Percentiles rank a stretch among this genome's conserved stretches.
Conservation (phyloP, 2,329 filamentous ascomycete species). For the Colletotrichum chrysophilum region DNA sequence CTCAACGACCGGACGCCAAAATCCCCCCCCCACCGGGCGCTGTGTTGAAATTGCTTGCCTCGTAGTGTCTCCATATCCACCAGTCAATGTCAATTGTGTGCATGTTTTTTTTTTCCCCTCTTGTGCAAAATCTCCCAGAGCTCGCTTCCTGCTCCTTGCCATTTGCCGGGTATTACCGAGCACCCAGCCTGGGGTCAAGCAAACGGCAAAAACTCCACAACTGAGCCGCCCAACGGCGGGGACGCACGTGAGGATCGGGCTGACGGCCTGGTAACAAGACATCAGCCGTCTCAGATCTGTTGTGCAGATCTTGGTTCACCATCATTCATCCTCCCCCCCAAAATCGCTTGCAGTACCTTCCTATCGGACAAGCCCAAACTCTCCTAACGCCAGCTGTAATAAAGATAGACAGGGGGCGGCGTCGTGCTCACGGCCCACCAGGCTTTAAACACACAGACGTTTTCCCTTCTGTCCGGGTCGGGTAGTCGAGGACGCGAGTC, state of each 20-base stretch:
- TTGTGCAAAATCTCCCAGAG: not conserved
- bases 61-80: not conserved
- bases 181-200: not conserved
- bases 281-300: not conserved
- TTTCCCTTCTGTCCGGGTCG: not conserved
- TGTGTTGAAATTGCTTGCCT: not conserved
- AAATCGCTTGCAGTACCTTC: not conserved
- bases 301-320: not conserved
- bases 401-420: not conserved
- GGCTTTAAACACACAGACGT: not conserved
- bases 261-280: not conserved
- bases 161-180: conserved; percentile 12
- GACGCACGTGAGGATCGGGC: not conserved
- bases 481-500: not conserved
- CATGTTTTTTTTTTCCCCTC: not conserved
- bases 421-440: not conserved
- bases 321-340: not conserved
- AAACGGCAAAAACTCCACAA: not conserved
- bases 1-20: not conserved
- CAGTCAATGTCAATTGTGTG: not conserved
- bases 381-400: not conserved
- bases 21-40: no score
- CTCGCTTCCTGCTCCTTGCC: not conserved
- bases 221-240: not conserved
- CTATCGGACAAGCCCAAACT: not conserved